Percentiles rank a stretch among this genome's conserved stretches.
Evolutionary conservation across 805 yeast species (phyloP).

Genomic region (Candida ortonii): DNA sequence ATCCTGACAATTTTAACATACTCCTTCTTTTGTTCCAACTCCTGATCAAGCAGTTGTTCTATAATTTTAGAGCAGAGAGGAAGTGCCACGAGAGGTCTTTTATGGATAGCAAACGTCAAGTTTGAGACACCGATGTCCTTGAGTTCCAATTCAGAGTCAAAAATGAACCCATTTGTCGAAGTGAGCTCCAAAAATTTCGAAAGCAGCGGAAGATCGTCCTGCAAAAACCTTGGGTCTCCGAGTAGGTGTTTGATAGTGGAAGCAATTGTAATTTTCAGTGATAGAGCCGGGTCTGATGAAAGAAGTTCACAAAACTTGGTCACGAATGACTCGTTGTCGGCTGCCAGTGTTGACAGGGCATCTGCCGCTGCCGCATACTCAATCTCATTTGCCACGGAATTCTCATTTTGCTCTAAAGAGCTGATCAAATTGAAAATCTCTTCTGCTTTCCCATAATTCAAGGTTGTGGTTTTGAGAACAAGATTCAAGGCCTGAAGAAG

Average conservation of each 20-base stretch:
- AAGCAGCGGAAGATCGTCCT: conserved; percentile 9
- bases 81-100: conserved; percentile 46
- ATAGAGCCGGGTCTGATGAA: conserved; percentile 9
- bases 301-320: conserved; percentile 15
- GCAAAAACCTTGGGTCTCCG: conserved; percentile 14
- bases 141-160: conserved; percentile 45
- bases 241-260: conserved; percentile 30
- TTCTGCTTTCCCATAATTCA: conserved; percentile 10
- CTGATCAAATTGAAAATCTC: conserved; percentile 12
- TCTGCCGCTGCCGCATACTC: conserved; percentile 26
- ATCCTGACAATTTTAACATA: conserved; percentile 67
- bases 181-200: conserved; percentile 26
- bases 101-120: conserved; percentile 57
- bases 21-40: conserved; percentile 52
- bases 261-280: conserved; percentile 25
- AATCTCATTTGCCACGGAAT: conserved; percentile 11
- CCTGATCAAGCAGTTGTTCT: conserved; percentile 48
- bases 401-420: conserved; percentile 5
- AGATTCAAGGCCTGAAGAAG: conserved; percentile 10
- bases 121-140: conserved; percentile 61
- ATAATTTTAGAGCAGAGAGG: conserved; percentile 46
- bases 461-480: conserved; percentile 9
- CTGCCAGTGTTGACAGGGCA: conserved; percentile 23
- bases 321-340: conserved; percentile 13
- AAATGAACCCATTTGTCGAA: conserved; percentile 24